Percentiles rank a stretch among this genome's conserved stretches.
These are phyloP conservation scores for Talaromyces sp. DNA, from an alignment of 2,329 filamentous ascomycete species.

Conservation along the genomic window DNA sequence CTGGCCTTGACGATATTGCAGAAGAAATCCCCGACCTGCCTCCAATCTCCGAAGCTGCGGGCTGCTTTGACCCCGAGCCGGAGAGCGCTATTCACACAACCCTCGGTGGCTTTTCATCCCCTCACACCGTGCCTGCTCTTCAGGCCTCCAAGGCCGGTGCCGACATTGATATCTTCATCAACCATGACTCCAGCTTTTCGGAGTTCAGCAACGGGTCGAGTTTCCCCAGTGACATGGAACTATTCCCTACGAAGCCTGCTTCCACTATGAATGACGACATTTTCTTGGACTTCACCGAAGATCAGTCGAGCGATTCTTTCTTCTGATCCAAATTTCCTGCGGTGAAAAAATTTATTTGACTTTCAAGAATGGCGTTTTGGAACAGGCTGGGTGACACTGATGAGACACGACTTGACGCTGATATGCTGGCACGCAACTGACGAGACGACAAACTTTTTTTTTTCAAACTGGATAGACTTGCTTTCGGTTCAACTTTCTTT, in stretches of 20 bases:
- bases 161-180: constrained; percentile 39
- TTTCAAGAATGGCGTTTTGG: background rate
- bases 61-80: constrained; percentile 26
- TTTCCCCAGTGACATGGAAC: constrained; percentile 28
- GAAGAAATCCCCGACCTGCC: constrained; percentile 25
- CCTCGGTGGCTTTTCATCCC: constrained; percentile 29
- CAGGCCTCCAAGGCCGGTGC: constrained; percentile 29
- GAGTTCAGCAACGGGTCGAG: constrained; percentile 29
- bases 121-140: constrained; percentile 31
- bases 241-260: constrained; percentile 27
- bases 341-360: background rate
- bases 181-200: constrained; percentile 29
- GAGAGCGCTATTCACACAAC: constrained; percentile 19
- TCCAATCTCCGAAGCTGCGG: constrained; percentile 21
- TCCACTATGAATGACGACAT: constrained; percentile 27
- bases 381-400: background rate
- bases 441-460: background rate
- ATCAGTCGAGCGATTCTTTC: constrained; percentile 14
- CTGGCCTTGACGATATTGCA: constrained; percentile 23
- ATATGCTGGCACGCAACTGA: background rate
- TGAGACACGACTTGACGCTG: background rate
- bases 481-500: constrained; percentile 9
- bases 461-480: constrained; percentile 3
- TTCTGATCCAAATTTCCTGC: constrained; percentile 5
- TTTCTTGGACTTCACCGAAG: constrained; percentile 34